These are phyloP conservation scores for Pichia sp. DNA, from an alignment of 1,139 yeast genomes.

Conservation along the genomic window DNA sequence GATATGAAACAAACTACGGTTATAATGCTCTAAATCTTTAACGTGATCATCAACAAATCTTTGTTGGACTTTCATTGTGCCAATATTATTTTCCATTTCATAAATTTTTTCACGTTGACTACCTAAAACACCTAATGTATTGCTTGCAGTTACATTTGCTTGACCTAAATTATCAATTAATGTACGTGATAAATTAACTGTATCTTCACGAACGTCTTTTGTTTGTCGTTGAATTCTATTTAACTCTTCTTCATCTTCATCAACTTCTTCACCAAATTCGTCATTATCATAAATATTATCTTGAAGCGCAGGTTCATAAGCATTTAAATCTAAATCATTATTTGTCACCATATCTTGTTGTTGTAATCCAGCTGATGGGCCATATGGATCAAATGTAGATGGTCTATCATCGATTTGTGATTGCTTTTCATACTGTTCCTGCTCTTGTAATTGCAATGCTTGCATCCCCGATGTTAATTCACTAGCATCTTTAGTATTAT, in stretches of 20 bases:
- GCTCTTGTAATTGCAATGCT: constrained; percentile 12
- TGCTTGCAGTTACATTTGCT: constrained; percentile 86
- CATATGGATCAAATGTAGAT: constrained; percentile 18
- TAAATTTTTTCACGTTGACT: constrained; percentile 83
- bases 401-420: constrained; percentile 4
- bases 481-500: background rate
- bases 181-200: constrained; percentile 79
- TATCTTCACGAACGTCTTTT: constrained; percentile 58
- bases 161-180: constrained; percentile 84
- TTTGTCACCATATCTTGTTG: constrained; percentile 7
- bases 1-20: constrained; percentile 77
- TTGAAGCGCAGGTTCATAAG: constrained; percentile 25
- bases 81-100: constrained; percentile 69
- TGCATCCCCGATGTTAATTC: constrained; percentile 9
- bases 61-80: constrained; percentile 76
- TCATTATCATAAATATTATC: constrained; percentile 21
- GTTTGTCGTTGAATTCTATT: constrained; percentile 79
- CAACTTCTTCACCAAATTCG: constrained; percentile 47
- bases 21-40: constrained; percentile 68
- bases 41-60: constrained; percentile 80
- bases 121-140: constrained; percentile 87
- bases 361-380: constrained; percentile 10
- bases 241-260: constrained; percentile 75
- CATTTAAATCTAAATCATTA: constrained; percentile 25
- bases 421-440: constrained; percentile 3